Conservation (phyloP, 2,329 filamentous ascomycete genomes). For the Aureobasidium sp. region DNA sequence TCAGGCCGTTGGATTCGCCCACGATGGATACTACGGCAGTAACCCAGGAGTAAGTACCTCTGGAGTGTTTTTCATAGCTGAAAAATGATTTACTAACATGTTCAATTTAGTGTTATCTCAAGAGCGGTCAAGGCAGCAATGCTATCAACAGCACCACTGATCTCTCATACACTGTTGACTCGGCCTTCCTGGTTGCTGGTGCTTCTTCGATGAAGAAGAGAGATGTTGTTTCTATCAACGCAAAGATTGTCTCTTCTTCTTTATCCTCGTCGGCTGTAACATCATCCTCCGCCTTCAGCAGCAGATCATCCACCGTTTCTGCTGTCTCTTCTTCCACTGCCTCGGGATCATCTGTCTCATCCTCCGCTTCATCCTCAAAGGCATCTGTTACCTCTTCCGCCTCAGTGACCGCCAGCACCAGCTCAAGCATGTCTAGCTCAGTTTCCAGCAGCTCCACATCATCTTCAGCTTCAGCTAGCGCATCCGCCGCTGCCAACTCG, state of each 20-base stretch:
- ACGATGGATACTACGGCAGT: slow-evolving; percentile 12
- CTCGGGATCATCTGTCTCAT: neutral
- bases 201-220: neutral
- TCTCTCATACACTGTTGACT: slow-evolving; percentile 11
- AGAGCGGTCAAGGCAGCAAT: slow-evolving; percentile 3
- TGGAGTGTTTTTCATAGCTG: no score
- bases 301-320: no score
- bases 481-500: neutral
- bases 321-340: neutral
- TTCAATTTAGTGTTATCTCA: slow-evolving; percentile 12
- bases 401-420: neutral
- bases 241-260: neutral
- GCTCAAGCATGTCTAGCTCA: neutral
- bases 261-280: neutral
- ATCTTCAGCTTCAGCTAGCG: neutral
- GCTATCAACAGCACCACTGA: neutral
- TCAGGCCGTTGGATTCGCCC: slow-evolving; percentile 10
- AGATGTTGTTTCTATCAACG: neutral
- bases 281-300: neutral
- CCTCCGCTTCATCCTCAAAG: neutral
- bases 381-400: neutral
- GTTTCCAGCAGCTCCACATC: neutral
- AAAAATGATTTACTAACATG: no score
- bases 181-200: neutral
- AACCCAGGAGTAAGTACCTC: no score